Evolutionary conservation across 768 basidiomycete species (phyloP), one percentile per base, ranked within the genome.

Genomic region (Mycena alexandri): DNA sequence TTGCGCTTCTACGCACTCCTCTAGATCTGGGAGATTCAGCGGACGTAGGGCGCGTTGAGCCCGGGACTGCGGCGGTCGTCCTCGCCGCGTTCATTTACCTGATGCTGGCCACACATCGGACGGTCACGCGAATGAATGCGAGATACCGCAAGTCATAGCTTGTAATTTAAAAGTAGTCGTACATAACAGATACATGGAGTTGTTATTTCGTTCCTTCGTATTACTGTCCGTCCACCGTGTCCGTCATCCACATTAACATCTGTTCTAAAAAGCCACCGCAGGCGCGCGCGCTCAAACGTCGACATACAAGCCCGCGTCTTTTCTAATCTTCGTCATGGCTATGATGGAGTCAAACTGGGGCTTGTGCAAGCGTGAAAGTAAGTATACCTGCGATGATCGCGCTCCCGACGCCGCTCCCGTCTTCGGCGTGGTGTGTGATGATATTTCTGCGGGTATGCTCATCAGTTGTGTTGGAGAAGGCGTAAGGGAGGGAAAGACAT

Each of bases 361-460:
- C 34, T 34, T 17, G 12, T 38, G 29, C 29, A 22, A 11, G 16
- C 8, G 36, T 11, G 47, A 52, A 36, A 36, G 11, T 19, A 25
- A 14, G 55, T 58, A 46, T 38, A 67, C 66, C 66, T 1, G 97
- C 97, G 73, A 99, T 98, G 77, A 99, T 98, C 9, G 96, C 95
- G 72, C 93, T 94, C 16, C 98, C 97, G 33, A 99, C 96, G 71
- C 97, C 97, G 70, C 93, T 94, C 55, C 94, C 93, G 76, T 95
- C 94, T 77, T 94, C 94, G 14, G 95, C 95, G 74, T 93, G 93
- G 76, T 92, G 85, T 0, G 93, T 95, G 16, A 88, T 75, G 71
- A 95, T 92, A 69, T 89, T 91, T 72, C 86, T 90, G 69, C 7
- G 38, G 21, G 59, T 14, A 36, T 2, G 25, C 22, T 14, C 48